Evolutionary conservation across 805 yeast species (phyloP).

Genomic region (Yarrowia divulgata): DNA sequence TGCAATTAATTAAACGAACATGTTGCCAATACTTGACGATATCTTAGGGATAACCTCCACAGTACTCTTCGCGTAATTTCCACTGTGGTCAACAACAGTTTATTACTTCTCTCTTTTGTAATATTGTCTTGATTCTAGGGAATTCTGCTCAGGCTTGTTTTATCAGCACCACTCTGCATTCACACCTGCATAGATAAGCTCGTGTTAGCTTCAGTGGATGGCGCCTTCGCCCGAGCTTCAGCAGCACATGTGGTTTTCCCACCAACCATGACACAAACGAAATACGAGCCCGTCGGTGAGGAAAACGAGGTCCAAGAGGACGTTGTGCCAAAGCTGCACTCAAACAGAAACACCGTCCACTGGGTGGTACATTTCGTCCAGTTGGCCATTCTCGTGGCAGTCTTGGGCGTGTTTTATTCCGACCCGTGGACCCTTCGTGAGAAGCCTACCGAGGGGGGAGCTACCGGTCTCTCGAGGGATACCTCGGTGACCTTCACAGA

Average conservation of each 20-base stretch:
- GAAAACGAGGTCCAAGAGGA: slow-evolving; percentile 11
- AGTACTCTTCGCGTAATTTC: no score
- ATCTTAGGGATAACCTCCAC: no score
- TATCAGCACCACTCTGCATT: slow-evolving; percentile 1
- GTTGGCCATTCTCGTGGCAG: slow-evolving; percentile 5
- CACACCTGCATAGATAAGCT: slow-evolving; percentile 30
- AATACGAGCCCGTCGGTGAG: slow-evolving; percentile 21
- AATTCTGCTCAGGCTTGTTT: no score
- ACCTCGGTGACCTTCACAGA: slow-evolving; percentile 11
- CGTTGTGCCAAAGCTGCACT: not conserved
- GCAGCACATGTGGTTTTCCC: not conserved
- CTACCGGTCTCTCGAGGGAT: not conserved
- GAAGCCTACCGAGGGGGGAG: not conserved
- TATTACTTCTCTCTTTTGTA: no score
- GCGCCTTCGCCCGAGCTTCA: not conserved
- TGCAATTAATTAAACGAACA: no score
- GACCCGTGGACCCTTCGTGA: slow-evolving; percentile 9
- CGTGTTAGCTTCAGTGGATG: not conserved
- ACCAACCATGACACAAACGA: slow-evolving; percentile 17
- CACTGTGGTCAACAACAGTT: no score
- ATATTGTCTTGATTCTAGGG: no score
- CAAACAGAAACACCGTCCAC: slow-evolving; percentile 20
- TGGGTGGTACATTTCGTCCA: slow-evolving; percentile 28
- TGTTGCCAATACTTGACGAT: no score
- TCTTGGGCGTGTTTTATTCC: slow-evolving; percentile 16